A percentile compares a stretch with the other conserved stretches of the same genome.
Evolutionary conservation across 768 basidiomycete species (phyloP).

Genomic region (Hygrocybe punicea): DNA sequence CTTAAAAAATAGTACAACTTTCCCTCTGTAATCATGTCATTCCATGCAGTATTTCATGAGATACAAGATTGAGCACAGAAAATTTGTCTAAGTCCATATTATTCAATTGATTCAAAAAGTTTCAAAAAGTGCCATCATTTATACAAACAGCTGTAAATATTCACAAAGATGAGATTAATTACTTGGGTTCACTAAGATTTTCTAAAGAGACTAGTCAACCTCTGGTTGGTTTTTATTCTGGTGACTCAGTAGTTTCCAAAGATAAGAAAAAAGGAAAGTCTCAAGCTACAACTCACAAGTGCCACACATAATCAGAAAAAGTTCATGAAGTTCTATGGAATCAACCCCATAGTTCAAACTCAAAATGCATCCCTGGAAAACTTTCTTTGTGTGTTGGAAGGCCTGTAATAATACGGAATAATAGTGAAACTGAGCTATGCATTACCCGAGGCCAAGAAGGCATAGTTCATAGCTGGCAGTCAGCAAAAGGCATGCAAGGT

Average conservation of each 20-base stretch:
- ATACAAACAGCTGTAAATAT: slow-evolving; percentile 35
- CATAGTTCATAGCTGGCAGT: slow-evolving; percentile 24
- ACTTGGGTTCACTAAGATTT: slow-evolving; percentile 30
- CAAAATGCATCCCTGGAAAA: no score
- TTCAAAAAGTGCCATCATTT: slow-evolving; percentile 40
- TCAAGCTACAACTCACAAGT: no score
- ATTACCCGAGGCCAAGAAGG: slow-evolving; percentile 33
- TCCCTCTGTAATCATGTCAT: no score
- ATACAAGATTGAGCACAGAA: slow-evolving; percentile 31
- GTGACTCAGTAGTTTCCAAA: no score
- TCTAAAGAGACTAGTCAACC: slow-evolving; percentile 28
- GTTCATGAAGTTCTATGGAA: no score
- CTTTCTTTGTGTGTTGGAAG: no score
- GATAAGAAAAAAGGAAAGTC: no score
- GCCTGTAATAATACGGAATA: slow-evolving; percentile 23
- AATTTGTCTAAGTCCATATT: slow-evolving; percentile 33
- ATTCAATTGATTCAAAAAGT: slow-evolving; percentile 15
- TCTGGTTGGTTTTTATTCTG: slow-evolving; percentile 24
- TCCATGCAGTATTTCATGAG: no score
- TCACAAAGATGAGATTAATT: slow-evolving; percentile 40
- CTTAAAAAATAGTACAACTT: no score
- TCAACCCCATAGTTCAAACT: no score
- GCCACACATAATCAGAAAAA: neutral
- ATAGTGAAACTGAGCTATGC: slow-evolving; percentile 29
- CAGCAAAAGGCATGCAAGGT: slow-evolving; percentile 9